Evolutionary conservation across 768 basidiomycete species (phyloP), one percentile per base, ranked within the genome.

Genomic region (Russula ochroleuca): DNA sequence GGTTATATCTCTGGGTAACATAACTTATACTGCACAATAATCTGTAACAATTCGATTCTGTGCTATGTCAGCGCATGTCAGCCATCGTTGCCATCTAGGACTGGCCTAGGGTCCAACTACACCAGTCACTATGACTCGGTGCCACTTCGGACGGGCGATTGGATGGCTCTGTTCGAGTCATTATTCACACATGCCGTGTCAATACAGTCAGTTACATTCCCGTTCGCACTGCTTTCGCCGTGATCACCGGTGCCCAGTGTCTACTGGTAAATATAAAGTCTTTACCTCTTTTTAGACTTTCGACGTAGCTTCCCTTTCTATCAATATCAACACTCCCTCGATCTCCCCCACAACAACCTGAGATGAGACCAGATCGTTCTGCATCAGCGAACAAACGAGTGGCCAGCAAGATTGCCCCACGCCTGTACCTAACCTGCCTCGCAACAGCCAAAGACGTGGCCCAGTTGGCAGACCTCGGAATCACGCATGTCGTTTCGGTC

Each of bases 401-500:
- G 33, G 72, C 71, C 2, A 69, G 71, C 45, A 64, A 69, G 59
- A 80, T 83, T 57, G 72, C 77, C 2, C 77, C 79, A 7, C 75
- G 80, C 28, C 74, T 91, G 21, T 90, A 85, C 69, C 82, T 91
- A 57, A 83, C 87, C 2, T 85, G 85, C 68, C 80, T 80, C 54
- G 74, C 74, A 67, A 84, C 83, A 11, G 88, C 86, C n/a, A 72
- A 72, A 28, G 74, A 83, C 69, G 72, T 71, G 13, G 76, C 77
- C 5, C 77, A 78, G 61, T 75, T 90, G n/a, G 62, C 68, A 13
- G 74, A 73, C 23, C 79, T 89, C 7, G 86, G 86, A 14, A 82
- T 90, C 67, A 92, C 90, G 0, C 90, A 92, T 74, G 76, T 92
- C 64, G 73, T 92, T 31, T 87, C 85, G 28, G 80, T 86, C 37